phyloP scores from a whole-genome alignment of 805 yeast species.

The Candida sphagnicola region DNA sequence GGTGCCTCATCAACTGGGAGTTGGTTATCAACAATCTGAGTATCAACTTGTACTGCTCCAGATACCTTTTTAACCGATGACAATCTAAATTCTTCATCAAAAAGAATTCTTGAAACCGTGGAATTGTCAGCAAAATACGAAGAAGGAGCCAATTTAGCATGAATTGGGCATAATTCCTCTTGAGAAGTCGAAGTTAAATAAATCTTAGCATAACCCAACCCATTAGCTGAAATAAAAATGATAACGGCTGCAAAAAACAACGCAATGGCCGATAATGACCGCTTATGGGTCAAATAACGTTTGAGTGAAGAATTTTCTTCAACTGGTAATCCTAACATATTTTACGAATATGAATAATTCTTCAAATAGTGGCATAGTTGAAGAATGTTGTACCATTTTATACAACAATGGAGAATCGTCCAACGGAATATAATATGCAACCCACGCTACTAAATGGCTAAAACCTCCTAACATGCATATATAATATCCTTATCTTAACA shows the following conservation, averaged over 20 bases:
- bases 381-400: too few species aligned
- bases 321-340: conserved; percentile 13
- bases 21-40: conserved; percentile 55
- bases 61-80: conserved; percentile 42
- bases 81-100: conserved; percentile 21
- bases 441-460: too few species aligned
- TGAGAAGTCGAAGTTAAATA: conserved; percentile 11
- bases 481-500: too few species aligned
- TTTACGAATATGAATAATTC: too few species aligned
- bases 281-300: neutral
- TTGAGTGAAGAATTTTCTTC: conserved; percentile 4
- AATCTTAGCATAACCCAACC: conserved; percentile 12
- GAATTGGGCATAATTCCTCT: conserved; percentile 20
- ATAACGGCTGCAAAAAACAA: conserved; percentile 7
- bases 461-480: too few species aligned
- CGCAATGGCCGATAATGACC: neutral
- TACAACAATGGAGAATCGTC: too few species aligned
- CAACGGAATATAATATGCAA: too few species aligned
- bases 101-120: conserved; percentile 23
- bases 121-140: conserved; percentile 29
- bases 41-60: conserved; percentile 61
- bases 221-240: conserved; percentile 14
- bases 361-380: too few species aligned
- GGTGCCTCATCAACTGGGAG: conserved; percentile 50
- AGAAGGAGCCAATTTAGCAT: conserved; percentile 18